A percentile compares a stretch with the other conserved stretches of the same genome.
Conservation (phyloP, 1,284 basidiomycete genomes). For the Porogramme epimiltina region DNA sequence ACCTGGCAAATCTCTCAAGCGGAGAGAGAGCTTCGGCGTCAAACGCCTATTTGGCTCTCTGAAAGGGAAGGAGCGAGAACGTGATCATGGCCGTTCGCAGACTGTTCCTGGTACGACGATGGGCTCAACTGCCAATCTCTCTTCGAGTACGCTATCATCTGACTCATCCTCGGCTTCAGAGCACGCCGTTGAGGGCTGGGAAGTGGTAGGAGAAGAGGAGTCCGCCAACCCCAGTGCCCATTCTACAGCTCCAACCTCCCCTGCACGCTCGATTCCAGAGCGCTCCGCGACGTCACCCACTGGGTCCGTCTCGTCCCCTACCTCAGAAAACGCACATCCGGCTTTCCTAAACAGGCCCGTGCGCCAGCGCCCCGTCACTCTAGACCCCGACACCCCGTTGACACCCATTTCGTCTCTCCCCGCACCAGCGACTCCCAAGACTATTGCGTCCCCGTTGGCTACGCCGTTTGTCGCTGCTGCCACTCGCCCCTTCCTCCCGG, state of each 20-base stretch:
- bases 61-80: conserved; percentile 33
- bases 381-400: conserved; percentile 5
- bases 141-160: conserved; percentile 7
- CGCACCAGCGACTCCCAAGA: neutral
- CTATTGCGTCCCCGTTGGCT: neutral
- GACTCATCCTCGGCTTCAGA: conserved; percentile 13
- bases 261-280: conserved; percentile 9
- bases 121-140: neutral
- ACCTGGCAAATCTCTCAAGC: conserved; percentile 13
- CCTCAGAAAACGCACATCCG: conserved; percentile 11
- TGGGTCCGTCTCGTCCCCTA: conserved; percentile 3
- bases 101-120: neutral
- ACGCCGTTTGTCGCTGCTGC: neutral
- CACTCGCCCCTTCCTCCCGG: conserved; percentile 16
- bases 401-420: conserved; percentile 6
- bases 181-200: conserved; percentile 19
- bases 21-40: conserved; percentile 33
- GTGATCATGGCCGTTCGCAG: conserved; percentile 10
- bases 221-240: neutral
- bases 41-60: conserved; percentile 31
- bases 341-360: conserved; percentile 29
- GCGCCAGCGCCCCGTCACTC: conserved; percentile 11
- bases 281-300: conserved; percentile 1
- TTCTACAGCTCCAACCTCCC: conserved; percentile 8
- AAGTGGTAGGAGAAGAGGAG: conserved; percentile 13